Percentiles rank a stretch among this genome's conserved stretches.
phyloP scores from a whole-genome alignment of 1,139 yeast species.

The Suhomyces panamericanus region DNA sequence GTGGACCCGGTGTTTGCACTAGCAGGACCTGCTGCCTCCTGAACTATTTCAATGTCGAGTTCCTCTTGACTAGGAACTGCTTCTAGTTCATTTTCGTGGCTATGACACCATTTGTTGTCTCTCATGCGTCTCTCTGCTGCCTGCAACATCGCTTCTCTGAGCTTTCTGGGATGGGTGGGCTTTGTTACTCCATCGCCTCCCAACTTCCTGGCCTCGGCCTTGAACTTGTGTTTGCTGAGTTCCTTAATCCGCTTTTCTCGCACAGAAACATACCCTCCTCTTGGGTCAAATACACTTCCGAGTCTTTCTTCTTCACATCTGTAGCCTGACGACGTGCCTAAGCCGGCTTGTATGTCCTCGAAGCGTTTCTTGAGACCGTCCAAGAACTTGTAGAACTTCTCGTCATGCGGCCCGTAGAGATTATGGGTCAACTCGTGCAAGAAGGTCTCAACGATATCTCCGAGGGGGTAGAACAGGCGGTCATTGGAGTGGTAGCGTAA shows the following conservation, averaged over 20 bases:
- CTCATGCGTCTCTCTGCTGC: conserved; percentile 68
- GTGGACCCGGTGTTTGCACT: neutral
- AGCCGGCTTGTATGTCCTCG: conserved; percentile 49
- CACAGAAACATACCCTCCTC: conserved; percentile 26
- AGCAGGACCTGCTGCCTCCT: conserved; percentile 10
- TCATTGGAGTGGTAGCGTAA: conserved; percentile 62
- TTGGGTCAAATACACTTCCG: conserved; percentile 35
- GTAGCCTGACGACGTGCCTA: conserved; percentile 38
- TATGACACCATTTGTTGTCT: conserved; percentile 59
- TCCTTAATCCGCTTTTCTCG: conserved; percentile 42
- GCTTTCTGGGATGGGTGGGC: conserved; percentile 3
- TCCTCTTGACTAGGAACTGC: conserved; percentile 21
- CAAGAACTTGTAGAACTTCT: conserved; percentile 61
- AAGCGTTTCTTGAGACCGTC: conserved; percentile 62
- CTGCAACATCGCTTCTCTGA: conserved; percentile 50
- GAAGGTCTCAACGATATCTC: conserved; percentile 76
- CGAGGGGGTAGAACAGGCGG: conserved; percentile 60
- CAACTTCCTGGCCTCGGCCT: conserved; percentile 39
- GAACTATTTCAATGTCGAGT: conserved; percentile 16
- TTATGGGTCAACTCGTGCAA: conserved; percentile 90
- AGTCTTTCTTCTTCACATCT: conserved; percentile 54
- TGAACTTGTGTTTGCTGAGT: conserved; percentile 38
- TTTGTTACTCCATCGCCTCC: conserved; percentile 22
- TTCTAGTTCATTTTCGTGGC: conserved; percentile 18
- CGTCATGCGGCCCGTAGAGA: conserved; percentile 76